Percentiles rank a stretch among this genome's conserved stretches.
These are phyloP conservation scores for Paradendryphiella salina DNA, from an alignment of 2,329 filamentous ascomycete genomes.

Conservation along the genomic window DNA sequence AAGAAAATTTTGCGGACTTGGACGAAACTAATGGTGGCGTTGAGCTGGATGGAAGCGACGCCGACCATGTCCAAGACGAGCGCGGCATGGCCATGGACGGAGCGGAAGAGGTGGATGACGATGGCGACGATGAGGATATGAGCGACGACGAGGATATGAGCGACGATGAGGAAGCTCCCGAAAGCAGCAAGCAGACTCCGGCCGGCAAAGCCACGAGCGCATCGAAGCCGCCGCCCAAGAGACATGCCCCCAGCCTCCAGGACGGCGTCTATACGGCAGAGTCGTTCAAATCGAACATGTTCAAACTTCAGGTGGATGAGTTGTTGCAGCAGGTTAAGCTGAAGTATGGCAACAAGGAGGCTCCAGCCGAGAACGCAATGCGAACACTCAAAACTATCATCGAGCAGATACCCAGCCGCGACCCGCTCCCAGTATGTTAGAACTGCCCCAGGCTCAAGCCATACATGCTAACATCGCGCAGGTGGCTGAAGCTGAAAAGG, in stretches of 20 bases:
- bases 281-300: constrained; percentile 67
- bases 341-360: constrained; percentile 61
- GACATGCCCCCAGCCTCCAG: constrained; percentile 30
- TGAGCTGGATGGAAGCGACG: constrained; percentile 21
- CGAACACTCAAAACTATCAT: constrained; percentile 43
- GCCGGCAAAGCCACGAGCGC: constrained; percentile 15
- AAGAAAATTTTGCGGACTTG: constrained; percentile 31
- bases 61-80: constrained; percentile 14
- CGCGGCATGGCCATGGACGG: constrained; percentile 18
- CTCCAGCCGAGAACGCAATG: constrained; percentile 53
- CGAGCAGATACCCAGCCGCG: constrained; percentile 58
- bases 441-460: background rate
- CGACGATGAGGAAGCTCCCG: constrained; percentile 18
- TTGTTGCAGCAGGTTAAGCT: constrained; percentile 61
- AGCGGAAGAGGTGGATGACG: constrained; percentile 16
- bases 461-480: constrained; percentile 42
- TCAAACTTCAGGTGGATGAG: constrained; percentile 69
- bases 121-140: constrained; percentile 16
- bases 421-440: constrained; percentile 50
- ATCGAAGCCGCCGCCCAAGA: constrained; percentile 24
- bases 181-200: constrained; percentile 9
- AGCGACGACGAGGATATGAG: constrained; percentile 19
- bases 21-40: constrained; percentile 21
- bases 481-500: constrained; percentile 70
- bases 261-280: constrained; percentile 54